Conservation (phyloP, 352 stramenopile genomes). For the Phytophthora vignae region DNA sequence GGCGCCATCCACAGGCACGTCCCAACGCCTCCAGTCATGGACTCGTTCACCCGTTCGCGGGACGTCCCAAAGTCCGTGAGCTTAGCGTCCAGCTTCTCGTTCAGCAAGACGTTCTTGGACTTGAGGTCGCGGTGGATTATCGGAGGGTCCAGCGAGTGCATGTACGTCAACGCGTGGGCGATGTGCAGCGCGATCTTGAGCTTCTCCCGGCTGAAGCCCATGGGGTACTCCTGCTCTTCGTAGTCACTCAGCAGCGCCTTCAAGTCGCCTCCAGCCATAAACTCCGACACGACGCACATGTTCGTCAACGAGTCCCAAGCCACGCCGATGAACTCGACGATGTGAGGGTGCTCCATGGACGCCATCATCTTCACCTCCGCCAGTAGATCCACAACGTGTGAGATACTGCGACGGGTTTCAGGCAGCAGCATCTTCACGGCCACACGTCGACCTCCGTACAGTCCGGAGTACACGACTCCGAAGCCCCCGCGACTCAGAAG, state of each 20-base stretch:
- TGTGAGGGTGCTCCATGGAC: slow-evolving; percentile 48
- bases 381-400: slow-evolving; percentile 43
- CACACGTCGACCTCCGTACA: slow-evolving; percentile 44
- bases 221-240: slow-evolving; percentile 22
- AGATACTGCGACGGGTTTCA: slow-evolving; percentile 41
- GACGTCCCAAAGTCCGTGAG: slow-evolving; percentile 55
- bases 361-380: slow-evolving; percentile 59
- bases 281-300: slow-evolving; percentile 63
- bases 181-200: slow-evolving; percentile 47
- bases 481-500: slow-evolving; percentile 54
- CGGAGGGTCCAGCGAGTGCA: slow-evolving; percentile 47
- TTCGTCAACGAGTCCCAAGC: slow-evolving; percentile 58
- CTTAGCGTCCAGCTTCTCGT: slow-evolving; percentile 45
- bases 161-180: slow-evolving; percentile 46
- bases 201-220: slow-evolving; percentile 47
- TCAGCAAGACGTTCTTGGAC: slow-evolving; percentile 60
- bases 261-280: slow-evolving; percentile 65
- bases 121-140: slow-evolving; percentile 64
- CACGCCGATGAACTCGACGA: slow-evolving; percentile 62
- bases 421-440: slow-evolving; percentile 62
- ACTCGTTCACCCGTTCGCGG: slow-evolving; percentile 34
- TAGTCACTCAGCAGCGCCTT: slow-evolving; percentile 45
- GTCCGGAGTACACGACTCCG: slow-evolving; percentile 54
- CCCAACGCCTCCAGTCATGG: slow-evolving; percentile 46
- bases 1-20: slow-evolving; percentile 54